Evolutionary conservation across 2,329 filamentous ascomycete genomes (phyloP).

Genomic region (Sarocladium brachiariae): DNA sequence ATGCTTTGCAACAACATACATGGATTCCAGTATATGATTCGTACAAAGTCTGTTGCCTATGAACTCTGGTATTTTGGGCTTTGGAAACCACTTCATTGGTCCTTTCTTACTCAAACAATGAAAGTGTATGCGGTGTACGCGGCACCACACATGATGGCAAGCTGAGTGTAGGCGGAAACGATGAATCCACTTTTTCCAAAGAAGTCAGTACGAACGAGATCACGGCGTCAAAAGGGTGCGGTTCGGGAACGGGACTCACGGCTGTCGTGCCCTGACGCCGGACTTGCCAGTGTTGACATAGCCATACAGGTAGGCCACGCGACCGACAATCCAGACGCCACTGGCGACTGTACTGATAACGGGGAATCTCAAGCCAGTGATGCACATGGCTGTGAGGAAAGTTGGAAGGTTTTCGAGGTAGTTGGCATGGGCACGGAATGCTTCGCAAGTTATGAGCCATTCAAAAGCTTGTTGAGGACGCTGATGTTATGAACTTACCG

Average conservation of each 20-base stretch:
- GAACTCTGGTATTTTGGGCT: too few species aligned
- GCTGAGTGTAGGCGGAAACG: constrained; percentile 27
- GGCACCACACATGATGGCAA: constrained; percentile 35
- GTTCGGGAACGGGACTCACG: constrained; percentile 26
- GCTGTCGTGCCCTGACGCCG: constrained; percentile 38
- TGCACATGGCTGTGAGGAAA: constrained; percentile 44
- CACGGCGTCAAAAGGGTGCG: neutral
- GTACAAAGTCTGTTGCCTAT: too few species aligned
- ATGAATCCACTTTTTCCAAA: constrained; percentile 26
- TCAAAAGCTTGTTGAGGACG: neutral
- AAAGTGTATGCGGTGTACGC: constrained; percentile 36
- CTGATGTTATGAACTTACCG: constrained; percentile 29
- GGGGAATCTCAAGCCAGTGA: constrained; percentile 51
- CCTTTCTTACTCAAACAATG: constrained; percentile 24
- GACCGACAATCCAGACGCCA: constrained; percentile 42
- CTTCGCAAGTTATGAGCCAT: constrained; percentile 20
- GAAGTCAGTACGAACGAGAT: neutral
- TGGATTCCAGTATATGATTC: too few species aligned
- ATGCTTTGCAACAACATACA: too few species aligned
- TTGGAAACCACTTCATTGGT: too few species aligned
- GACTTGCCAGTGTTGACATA: constrained; percentile 44
- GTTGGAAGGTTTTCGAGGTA: constrained; percentile 55
- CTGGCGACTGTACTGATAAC: constrained; percentile 41
- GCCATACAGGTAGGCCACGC: constrained; percentile 48
- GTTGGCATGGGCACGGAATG: constrained; percentile 57